A percentile compares a stretch with the other conserved stretches of the same genome.
These are phyloP conservation scores for Endoconidiophora laricicola DNA, from an alignment of 2,329 filamentous ascomycete genomes.

Conservation along the genomic window DNA sequence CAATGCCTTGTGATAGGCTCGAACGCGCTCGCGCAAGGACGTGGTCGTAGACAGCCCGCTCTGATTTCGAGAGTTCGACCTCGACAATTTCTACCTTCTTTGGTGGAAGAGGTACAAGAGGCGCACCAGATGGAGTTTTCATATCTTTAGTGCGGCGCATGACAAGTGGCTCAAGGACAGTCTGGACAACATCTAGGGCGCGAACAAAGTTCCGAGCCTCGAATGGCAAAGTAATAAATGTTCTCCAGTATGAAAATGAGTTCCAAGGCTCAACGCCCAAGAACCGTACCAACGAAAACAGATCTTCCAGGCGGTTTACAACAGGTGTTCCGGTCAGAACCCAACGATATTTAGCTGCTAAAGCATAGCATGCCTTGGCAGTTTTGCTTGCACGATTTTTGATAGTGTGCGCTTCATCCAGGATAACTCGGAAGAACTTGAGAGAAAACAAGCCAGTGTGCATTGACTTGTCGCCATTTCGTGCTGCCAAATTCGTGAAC, in stretches of 20 bases:
- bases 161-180: conserved; percentile 87
- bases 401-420: conserved; percentile 90
- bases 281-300: conserved; percentile 87
- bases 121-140: conserved; percentile 71
- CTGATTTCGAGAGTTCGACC: conserved; percentile 67
- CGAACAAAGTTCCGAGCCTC: conserved; percentile 89
- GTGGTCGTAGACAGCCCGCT: conserved; percentile 83
- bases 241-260: conserved; percentile 98
- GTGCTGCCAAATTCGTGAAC: conserved; percentile 29
- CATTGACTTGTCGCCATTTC: conserved; percentile 46
- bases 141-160: conserved; percentile 93
- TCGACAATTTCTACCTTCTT: conserved; percentile 74
- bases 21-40: conserved; percentile 71
- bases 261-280: conserved; percentile 92
- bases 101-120: conserved; percentile 63
- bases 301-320: conserved; percentile 84
- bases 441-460: conserved; percentile 73
- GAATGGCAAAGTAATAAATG: conserved; percentile 94
- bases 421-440: conserved; percentile 84
- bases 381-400: conserved; percentile 86
- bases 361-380: conserved; percentile 83
- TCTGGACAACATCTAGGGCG: conserved; percentile 91
- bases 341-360: conserved; percentile 77
- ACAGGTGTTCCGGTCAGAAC: conserved; percentile 89
- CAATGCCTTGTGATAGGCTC: conserved; percentile 71